phyloP scores from a whole-genome alignment of 2,329 filamentous ascomycete genomes.

The Colletotrichum scovillei region DNA sequence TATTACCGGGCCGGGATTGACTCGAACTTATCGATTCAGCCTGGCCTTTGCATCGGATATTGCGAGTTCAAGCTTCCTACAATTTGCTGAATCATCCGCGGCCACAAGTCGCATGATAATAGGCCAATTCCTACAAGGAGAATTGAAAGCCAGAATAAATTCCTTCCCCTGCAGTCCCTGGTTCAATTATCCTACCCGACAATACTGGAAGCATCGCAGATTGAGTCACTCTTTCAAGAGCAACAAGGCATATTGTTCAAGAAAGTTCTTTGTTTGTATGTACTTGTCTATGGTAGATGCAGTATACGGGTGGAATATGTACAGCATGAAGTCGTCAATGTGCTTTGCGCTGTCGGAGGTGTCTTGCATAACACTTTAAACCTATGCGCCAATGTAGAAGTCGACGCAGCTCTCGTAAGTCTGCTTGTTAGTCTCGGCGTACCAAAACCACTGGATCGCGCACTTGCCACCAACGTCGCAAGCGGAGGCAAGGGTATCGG shows the following conservation, averaged over 20 bases:
- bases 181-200: no score
- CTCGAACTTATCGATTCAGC: neutral
- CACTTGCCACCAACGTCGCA: conserved; percentile 61
- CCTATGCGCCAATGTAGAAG: conserved; percentile 49
- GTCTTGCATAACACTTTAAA: no score
- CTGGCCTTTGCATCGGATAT: neutral
- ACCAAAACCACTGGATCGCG: conserved; percentile 71
- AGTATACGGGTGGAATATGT: neutral
- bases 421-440: conserved; percentile 65
- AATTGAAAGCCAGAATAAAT: neutral
- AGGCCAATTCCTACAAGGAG: neutral
- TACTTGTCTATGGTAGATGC: neutral
- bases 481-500: conserved; percentile 53
- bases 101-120: neutral
- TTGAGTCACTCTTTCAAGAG: no score
- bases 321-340: neutral
- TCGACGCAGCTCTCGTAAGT: conserved; percentile 74
- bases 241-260: neutral
- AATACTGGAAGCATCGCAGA: no score
- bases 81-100: neutral
- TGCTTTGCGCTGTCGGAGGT: neutral
- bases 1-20: neutral
- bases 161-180: neutral
- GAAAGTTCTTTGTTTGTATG: neutral
- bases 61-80: neutral